Evolutionary conservation across 352 stramenopile genomes (phyloP), one percentile per base, ranked within the genome.

Genomic region (Phytophthora quininea): DNA sequence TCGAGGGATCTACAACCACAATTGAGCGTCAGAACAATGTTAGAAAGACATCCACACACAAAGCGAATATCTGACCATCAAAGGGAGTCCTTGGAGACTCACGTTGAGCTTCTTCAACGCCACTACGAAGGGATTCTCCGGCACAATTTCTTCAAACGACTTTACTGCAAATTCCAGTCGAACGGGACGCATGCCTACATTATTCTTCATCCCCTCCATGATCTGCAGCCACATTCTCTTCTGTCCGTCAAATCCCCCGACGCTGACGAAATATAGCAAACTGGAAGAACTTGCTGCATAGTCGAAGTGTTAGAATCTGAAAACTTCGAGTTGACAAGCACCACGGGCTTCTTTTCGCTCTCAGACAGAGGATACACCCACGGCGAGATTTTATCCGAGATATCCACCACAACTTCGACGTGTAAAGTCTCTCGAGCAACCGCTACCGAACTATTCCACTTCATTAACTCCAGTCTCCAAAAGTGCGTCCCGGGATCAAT

Each of bases 191-290:
- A 10, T 35, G 3, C 31, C 27, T 19, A 29, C 2, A 24, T 42
- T 53, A 3, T 24, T 24, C 19, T 24, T 24, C 19, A 83, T 58
- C 2, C 68, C 76, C 12, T 76, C 62, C 29, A 90, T 86, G 27
- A 85, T 54, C 47, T 89, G 82, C 49, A 88, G 29, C 76, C 76
- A 90, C 65, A 90, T 90, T 31, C 80, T 77, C 57, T 75, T 87
- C 54, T 90, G 82, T 2, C 82, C 80, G 42, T 90, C 78, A 60
- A 86, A 85, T 2, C 29, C 6, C 47, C 58, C 2, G 59, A 63
- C 8, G 69, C 72, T 12, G 62, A 69, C 3, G 60, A 54, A n/a
- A 85, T 50, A 47, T 78, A 84, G 32, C 77, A 90, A 0, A 90
- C 57, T 3, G 69, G 68, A 14, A 76, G 59, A 12, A 37, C 9